Evolutionary conservation across 202 grass and related monocot species (phyloP).

Genomic region (Panicum hallii): DNA sequence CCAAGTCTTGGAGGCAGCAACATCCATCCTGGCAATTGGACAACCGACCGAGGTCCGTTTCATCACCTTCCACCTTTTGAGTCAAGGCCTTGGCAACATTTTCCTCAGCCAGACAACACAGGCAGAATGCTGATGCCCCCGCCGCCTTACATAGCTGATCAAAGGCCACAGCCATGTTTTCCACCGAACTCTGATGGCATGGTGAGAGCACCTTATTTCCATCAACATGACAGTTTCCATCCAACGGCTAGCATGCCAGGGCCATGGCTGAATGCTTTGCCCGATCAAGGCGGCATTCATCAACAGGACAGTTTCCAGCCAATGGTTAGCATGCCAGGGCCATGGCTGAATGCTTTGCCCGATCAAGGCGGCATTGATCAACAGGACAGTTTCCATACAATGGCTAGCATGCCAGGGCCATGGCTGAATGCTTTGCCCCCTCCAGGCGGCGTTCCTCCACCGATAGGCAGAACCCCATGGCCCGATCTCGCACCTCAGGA

Average conservation of each 20-base stretch:
- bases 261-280: conserved; percentile 1
- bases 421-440: background rate
- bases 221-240: background rate
- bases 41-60: background rate
- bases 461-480: background rate
- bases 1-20: conserved; percentile 10
- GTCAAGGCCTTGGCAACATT: conserved; percentile 27
- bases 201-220: conserved; percentile 13
- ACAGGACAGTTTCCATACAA: conserved; percentile 9
- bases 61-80: background rate
- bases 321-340: conserved; percentile 18
- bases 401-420: conserved; percentile 18
- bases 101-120: conserved; percentile 23
- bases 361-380: background rate
- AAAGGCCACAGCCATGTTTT: conserved; percentile 11
- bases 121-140: conserved; percentile 4
- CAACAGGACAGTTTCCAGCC: background rate
- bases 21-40: conserved; percentile 8
- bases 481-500: background rate
- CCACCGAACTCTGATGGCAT: conserved; percentile 25
- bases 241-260: conserved; percentile 24
- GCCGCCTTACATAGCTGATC: background rate
- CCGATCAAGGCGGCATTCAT: background rate
- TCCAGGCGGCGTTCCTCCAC: conserved; percentile 5
- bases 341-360: background rate